A percentile compares a stretch with the other conserved stretches of the same genome.
Conservation (phyloP, 169 alveolate genomes). For the Eimeria tenella region DNA sequence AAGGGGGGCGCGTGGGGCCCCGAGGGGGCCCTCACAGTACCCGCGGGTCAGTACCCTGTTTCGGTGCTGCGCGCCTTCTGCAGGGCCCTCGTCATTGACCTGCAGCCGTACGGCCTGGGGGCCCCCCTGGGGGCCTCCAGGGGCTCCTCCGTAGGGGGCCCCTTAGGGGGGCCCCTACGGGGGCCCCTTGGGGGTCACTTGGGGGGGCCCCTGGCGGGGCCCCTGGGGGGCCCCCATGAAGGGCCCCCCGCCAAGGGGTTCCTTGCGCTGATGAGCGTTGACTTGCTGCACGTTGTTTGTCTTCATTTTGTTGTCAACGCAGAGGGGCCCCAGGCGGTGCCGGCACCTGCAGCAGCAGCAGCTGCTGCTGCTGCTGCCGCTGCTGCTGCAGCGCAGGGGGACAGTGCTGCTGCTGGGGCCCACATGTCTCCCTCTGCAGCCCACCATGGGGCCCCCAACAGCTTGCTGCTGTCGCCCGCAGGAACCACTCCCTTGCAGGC, state of each 20-base stretch:
- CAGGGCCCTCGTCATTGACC: constrained; percentile 2
- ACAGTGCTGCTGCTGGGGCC: background rate
- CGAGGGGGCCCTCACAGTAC: background rate
- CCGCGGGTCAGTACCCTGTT: constrained; percentile 15
- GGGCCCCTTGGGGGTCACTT: background rate
- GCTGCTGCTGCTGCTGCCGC: background rate
- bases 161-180: too few relatives aligned
- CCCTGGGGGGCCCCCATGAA: background rate
- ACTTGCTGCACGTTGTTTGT: constrained; percentile 19
- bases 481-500: background rate
- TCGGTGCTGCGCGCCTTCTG: background rate
- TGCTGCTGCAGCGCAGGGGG: constrained; percentile 22
- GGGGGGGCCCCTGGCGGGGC: background rate
- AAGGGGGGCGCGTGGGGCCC: constrained; percentile 27
- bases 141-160: background rate
- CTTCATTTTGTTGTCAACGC: background rate
- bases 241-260: background rate
- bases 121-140: background rate
- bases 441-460: background rate
- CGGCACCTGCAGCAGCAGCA: background rate
- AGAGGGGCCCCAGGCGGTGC: background rate
- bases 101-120: background rate
- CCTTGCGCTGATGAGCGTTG: constrained; percentile 21
- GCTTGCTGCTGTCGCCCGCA: background rate
- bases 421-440: background rate